Evolutionary conservation across 2,329 filamentous ascomycete species (phyloP).

Genomic region (Camptophora hylomeconis): DNA sequence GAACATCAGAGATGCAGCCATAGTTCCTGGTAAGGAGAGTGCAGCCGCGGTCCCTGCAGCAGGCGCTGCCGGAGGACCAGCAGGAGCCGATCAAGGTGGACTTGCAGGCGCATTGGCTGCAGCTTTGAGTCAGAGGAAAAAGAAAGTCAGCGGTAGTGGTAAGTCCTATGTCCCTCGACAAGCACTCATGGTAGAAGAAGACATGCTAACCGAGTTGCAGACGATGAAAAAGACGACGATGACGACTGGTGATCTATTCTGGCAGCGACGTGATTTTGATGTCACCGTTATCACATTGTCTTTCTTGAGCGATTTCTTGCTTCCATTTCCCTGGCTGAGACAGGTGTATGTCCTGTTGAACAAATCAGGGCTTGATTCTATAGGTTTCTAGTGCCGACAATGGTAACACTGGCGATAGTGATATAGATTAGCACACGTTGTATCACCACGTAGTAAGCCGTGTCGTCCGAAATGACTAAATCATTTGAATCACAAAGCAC

Average conservation of each 20-base stretch:
- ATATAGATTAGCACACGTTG: no score
- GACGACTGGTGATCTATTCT: constrained; percentile 31
- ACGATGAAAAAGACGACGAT: constrained; percentile 34
- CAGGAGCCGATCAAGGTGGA: constrained; percentile 33
- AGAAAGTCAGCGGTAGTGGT: constrained; percentile 93
- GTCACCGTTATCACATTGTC: not conserved
- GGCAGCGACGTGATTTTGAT: not conserved
- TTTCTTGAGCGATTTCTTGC: constrained; percentile 10
- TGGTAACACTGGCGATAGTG: no score
- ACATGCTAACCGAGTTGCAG: constrained; percentile 21
- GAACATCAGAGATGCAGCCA: constrained; percentile 32
- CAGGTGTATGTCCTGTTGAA: no score
- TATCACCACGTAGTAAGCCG: no score
- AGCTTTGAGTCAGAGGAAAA: constrained; percentile 69
- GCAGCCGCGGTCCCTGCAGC: constrained; percentile 40
- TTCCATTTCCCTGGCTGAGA: not conserved
- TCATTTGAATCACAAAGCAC: no score
- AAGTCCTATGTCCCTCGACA: constrained; percentile 33
- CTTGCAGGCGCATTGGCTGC: constrained; percentile 75
- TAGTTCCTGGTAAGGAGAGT: constrained; percentile 39
- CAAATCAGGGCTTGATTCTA: no score
- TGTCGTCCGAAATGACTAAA: no score
- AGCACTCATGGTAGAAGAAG: not conserved
- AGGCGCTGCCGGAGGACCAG: constrained; percentile 29
- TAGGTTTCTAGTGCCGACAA: no score